Evolutionary conservation across 1,284 basidiomycete genomes (phyloP), one percentile per base, ranked within the genome.

Genomic region (Malassezia restricta): DNA sequence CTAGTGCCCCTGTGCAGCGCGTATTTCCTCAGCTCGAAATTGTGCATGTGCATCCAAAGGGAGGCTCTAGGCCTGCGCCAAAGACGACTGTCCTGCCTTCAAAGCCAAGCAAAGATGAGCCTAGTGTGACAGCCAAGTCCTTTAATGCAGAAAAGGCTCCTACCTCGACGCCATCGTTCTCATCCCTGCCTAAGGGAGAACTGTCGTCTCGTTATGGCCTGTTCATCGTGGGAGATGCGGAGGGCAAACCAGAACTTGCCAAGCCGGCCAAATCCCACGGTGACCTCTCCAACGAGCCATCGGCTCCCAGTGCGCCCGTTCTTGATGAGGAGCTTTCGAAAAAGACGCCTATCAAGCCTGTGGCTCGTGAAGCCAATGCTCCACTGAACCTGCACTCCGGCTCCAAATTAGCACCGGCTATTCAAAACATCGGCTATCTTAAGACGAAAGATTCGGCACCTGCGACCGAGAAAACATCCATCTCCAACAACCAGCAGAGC

Each of bases 151-250:
- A 27, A 27, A 11, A 8, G 27, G n/a, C 28, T 8, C 14, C 24
- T 20, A 30, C 15, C 24, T 12, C 41, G 7, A 28, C 29, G 20
- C 8, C n/a, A 28, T 28, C 41, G 8, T 28, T 20, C 6, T 8
- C 27, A 8, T 20, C 20, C n/a, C 27, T 15, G 15, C 27, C 41
- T 5, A 43, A 43, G 41, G 40, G 40, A 8, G 40, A 24, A 27
- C 35, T 46, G 14, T 46, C 44, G 2, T 11, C 30, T 28, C 32
- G 35, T 7, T 46, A 46, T 38, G 44, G 44, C 35, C n/a, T 46
- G 17, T 38, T 20, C 24, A 46, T 46, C 28, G 43, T 44, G n/a
- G 43, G 43, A 14, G 43, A 44, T 44, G 29, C 43, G 4, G 8
- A 17, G 24, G 43, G 43, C 24, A 20, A 44, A 7, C 43, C 43